phyloP scores from a whole-genome alignment of 139 green algal species.

The Mychonastes homosphaera region DNA sequence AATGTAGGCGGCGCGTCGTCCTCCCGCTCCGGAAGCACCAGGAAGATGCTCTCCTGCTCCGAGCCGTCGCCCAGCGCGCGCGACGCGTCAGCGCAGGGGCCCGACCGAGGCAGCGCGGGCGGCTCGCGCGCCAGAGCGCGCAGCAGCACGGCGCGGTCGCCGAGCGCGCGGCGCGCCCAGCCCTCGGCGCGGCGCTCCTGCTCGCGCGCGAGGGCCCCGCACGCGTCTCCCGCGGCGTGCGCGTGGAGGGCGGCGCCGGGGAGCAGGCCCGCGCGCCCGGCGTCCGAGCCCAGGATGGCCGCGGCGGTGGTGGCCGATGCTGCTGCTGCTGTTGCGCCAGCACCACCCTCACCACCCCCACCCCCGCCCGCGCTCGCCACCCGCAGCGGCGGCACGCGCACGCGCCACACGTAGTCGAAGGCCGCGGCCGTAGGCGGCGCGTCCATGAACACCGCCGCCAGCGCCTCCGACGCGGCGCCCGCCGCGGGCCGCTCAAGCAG shows the following conservation, averaged over 20 bases:
- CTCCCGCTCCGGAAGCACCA: conserved; percentile 1
- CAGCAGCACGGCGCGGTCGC: conserved; percentile 36
- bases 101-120: not conserved
- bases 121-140: conserved; percentile 21
- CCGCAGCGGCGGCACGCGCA: conserved; percentile 17
- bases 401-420: conserved; percentile 52
- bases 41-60: not conserved
- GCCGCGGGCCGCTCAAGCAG: conserved; percentile 24
- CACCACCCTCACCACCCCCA: not conserved
- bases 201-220: no score
- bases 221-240: no score
- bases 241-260: conserved; percentile 27
- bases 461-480: conserved; percentile 39
- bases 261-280: not conserved
- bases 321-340: not conserved
- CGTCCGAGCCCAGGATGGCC: not conserved
- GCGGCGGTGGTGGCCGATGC: conserved; percentile 1
- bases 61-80: not conserved
- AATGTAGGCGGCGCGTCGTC: not conserved
- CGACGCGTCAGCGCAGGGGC: not conserved
- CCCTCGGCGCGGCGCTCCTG: conserved; percentile 30
- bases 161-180: conserved; percentile 37
- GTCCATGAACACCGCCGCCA: conserved; percentile 35
- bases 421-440: conserved; percentile 6
- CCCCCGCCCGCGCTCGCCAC: not conserved